These are phyloP conservation scores for Penicillium sp. DNA, from an alignment of 2,329 filamentous ascomycete genomes.

Conservation along the genomic window DNA sequence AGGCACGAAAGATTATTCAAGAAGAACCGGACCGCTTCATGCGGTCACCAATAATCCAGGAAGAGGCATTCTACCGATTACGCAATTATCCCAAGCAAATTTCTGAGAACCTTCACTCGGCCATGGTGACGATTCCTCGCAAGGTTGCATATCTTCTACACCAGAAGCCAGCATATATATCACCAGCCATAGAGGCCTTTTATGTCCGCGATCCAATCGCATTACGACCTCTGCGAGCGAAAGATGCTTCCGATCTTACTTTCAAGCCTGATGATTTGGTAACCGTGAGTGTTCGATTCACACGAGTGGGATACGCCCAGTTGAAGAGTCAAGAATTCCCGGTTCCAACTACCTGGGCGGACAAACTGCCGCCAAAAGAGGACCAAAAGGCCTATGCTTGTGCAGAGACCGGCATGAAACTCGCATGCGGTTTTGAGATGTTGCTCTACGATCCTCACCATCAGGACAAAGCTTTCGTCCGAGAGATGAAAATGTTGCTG, in stretches of 20 bases:
- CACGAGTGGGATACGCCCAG: slow-evolving; percentile 84
- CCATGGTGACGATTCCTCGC: slow-evolving; percentile 68
- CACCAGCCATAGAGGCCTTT: slow-evolving; percentile 82
- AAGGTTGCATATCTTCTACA: slow-evolving; percentile 76
- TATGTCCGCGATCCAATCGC: slow-evolving; percentile 80
- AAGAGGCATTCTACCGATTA: slow-evolving; percentile 84
- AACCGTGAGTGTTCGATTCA: slow-evolving; percentile 72
- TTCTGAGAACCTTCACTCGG: slow-evolving; percentile 66
- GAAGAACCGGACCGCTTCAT: slow-evolving; percentile 55
- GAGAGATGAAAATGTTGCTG: slow-evolving; percentile 70
- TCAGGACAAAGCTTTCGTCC: slow-evolving; percentile 60
- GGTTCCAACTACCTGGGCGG: slow-evolving; percentile 54
- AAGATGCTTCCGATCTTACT: slow-evolving; percentile 48
- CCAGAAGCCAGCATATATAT: slow-evolving; percentile 65
- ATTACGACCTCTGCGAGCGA: slow-evolving; percentile 60
- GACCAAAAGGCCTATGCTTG: slow-evolving; percentile 45
- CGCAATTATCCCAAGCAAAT: slow-evolving; percentile 77
- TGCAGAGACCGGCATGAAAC: slow-evolving; percentile 75
- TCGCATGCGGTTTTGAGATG: slow-evolving; percentile 88
- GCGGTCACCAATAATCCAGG: slow-evolving; percentile 68
- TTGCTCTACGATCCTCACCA: slow-evolving; percentile 63
- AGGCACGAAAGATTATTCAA: slow-evolving; percentile 59
- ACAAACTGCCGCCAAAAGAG: slow-evolving; percentile 37
- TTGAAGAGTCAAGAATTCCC: slow-evolving; percentile 77
- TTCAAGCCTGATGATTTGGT: slow-evolving; percentile 79